Percentiles rank a stretch among this genome's conserved stretches.
Evolutionary conservation across 306 rosid species (phyloP).

Genomic region (Dryas alaskensis): DNA sequence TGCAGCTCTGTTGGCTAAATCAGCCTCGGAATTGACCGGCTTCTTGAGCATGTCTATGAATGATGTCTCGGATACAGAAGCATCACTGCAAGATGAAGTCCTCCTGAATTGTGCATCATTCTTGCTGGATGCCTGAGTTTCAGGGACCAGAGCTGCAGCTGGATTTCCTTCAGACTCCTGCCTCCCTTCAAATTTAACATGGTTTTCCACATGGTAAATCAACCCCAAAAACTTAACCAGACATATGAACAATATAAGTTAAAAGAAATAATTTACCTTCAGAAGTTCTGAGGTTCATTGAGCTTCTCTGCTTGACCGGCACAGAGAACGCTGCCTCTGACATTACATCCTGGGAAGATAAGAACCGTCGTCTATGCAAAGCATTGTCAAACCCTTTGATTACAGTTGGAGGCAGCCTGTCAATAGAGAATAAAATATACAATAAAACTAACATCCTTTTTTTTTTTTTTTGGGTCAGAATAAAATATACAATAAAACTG

Average conservation of each 20-base stretch:
- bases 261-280: background rate
- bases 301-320: constrained; percentile 37
- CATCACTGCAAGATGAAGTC: constrained; percentile 53
- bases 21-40: constrained; percentile 50
- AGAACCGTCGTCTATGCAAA: constrained; percentile 39
- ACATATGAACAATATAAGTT: no score
- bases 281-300: constrained; percentile 18
- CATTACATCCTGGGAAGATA: constrained; percentile 60
- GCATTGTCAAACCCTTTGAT: constrained; percentile 50
- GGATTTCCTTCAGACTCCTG: constrained; percentile 22
- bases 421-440: constrained; percentile 21
- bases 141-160: constrained; percentile 29
- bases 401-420: constrained; percentile 40
- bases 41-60: constrained; percentile 68
- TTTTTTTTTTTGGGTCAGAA: background rate
- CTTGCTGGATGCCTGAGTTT: constrained; percentile 44
- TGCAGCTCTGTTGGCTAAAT: constrained; percentile 27
- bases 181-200: no score
- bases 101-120: constrained; percentile 50
- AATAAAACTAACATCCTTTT: background rate
- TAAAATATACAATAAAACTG: constrained; percentile 15
- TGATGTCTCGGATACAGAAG: constrained; percentile 58
- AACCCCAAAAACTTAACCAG: no score
- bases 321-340: constrained; percentile 45
- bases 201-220: no score